Base-by-base conservation (phyloP, 2,329 filamentous ascomycete species). In the Microsporum audouinii region DNA sequence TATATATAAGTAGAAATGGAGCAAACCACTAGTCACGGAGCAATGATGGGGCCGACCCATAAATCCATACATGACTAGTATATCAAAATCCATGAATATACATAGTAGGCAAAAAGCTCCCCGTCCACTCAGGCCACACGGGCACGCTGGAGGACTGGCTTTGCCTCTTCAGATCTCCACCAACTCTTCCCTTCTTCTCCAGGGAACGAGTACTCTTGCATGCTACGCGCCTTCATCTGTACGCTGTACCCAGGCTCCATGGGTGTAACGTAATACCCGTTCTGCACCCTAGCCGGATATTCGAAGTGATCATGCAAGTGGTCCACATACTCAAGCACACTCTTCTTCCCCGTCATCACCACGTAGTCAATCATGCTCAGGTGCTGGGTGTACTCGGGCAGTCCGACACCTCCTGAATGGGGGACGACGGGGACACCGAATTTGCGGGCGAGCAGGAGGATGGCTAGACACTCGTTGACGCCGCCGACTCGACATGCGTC, bases 381-480 rank as follows among this genome's bases (percentile, higher is more conserved):
- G 75, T 96, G 91, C 78, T 95, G 89, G 0, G 91, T 96, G 78
- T 96, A 96, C 76, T 96, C 91, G 41, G 91, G 90, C 65, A 96
- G 79, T 4, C 91, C 91, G 1, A 96, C 91, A 66, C 91, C 91
- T 23, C 91, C 91, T 0, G 86, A 89, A 77, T 96, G 91, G 0
- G 91, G 91, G 4, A 96, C 90, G 66, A 95, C 87, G 12, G 91
- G 91, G 2, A 95, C 82, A 59, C 80, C 80, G 71, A 85, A 87
- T 68, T 79, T 76, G 64, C 71, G 71, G 17, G 91, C 91, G 77
- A 96, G 87, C 49, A 96, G 81, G 39, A 96, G 76, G 45, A 96
- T 90, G n/a, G 91, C 90, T 29, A 96, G 80, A 31, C 92, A 90
- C 76, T 96, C 91, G 76, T 95, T 95, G 53, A 95, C 89, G 64